Base-by-base conservation (phyloP, 108 stramenopile species). In the Skeletonema marinoi region DNA sequence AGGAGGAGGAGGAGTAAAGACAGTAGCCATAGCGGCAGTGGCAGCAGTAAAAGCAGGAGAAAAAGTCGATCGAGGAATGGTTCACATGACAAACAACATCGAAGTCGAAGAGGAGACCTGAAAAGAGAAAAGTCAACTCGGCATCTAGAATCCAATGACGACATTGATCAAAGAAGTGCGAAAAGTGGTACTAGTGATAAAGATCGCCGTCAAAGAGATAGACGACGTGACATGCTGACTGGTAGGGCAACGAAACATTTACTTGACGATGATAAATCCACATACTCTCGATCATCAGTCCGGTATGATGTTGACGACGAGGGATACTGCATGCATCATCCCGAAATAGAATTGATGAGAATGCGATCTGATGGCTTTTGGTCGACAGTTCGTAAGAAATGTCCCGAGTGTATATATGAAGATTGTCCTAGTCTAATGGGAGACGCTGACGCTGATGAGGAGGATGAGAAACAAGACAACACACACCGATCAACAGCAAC, bases 321-420 rank as follows among this genome's bases (percentile, higher is more conserved):
- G 13, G 81, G 81, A 46, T 82, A 50, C 38, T 82, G 81, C 59
- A 14, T 42, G 36, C 74, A 75, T 29, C 81, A 82, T 36, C 70
- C 74, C 32, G 74, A 75, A 32, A 72, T 82, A 71, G 70, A 66
- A 61, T 36, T 82, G 29, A 75, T 65, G 62, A 62, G 65, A 60
- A 44, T 64, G 0, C n/a, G 46, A 4, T 48, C 60, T 30, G 46
- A 48, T 60, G 74, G 74, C 2, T 19, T n/a, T 51, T 82, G 81
- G 81, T 17, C 38, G 19, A 58, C 75, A 3, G 74, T 82, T 32
- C 70, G 81, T 4, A 82, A 82, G 42, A 82, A 75, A 44, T 82
- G 81, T 19, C 81, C 81, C 1, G 70, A 66, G 70, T 82, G 81
- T 35, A 82, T 82, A 29, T 65, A 68, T 19, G 81, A 82, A 68